Evolutionary conservation across 176 grass and related monocot genomes (phyloP).

Genomic region (Phyllostachys edulis): DNA sequence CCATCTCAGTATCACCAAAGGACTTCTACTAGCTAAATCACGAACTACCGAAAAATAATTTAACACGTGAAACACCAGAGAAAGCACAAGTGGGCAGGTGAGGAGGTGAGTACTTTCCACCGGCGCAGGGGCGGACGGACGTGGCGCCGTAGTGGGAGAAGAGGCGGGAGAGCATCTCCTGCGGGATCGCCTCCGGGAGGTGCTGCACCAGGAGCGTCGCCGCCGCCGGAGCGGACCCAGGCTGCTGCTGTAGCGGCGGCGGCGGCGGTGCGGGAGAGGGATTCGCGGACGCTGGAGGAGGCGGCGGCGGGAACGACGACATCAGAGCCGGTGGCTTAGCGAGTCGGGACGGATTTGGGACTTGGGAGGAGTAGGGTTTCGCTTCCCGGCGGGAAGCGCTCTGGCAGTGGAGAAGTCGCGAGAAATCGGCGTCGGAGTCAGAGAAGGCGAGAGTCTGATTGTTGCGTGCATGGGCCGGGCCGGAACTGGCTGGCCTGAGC

Average conservation of each 20-base stretch:
- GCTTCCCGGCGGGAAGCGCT: background rate
- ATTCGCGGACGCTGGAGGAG: background rate
- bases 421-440: background rate
- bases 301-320: constrained; percentile 30
- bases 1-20: background rate
- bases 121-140: constrained; percentile 63
- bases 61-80: background rate
- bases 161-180: constrained; percentile 76
- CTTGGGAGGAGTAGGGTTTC: background rate
- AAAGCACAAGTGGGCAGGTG: background rate
- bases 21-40: background rate
- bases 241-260: background rate
- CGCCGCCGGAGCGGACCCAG: background rate
- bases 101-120: constrained; percentile 59
- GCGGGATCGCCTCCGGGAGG: constrained; percentile 78
- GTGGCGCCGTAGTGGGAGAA: constrained; percentile 89
- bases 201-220: constrained; percentile 85
- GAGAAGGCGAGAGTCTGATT: background rate
- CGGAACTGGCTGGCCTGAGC: background rate
- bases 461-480: background rate
- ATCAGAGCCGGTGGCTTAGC: background rate
- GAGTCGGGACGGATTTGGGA: background rate
- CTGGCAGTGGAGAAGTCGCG: background rate
- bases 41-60: background rate
- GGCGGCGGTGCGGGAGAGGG: background rate